Base-by-base conservation (phyloP, 495 filamentous ascomycete genomes). In the Penicillium silybi region DNA sequence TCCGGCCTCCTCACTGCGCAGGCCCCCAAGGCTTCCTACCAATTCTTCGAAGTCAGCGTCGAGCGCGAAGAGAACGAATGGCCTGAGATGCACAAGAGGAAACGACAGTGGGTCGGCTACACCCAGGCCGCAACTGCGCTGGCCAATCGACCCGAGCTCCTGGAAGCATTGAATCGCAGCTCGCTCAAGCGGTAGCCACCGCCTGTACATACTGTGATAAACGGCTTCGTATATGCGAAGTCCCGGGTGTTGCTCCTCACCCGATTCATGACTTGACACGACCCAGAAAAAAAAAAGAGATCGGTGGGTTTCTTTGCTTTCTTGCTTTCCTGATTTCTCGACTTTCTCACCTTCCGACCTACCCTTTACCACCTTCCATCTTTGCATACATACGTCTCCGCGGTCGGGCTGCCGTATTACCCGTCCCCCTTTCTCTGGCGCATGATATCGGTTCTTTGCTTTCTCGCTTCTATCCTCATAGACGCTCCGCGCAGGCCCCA, bases 11-110 rank as follows among this genome's bases (percentile, higher is more conserved):
- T 81, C 50, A 80, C 81, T 44, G 76, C 83, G 55, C 76, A 86
- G 38, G 85, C 85, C 20, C 87, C 88, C 10, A 86, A 85, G 61
- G 83, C 90, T 6, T 75, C 85, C 29, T 96, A 92, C 66, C 87
- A 87, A 45, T 96, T 96, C 70, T 96, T 89, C 66, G 88, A 97
- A 66, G 90, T 84, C 55, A 83, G 76, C 15, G 92, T 97, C 54
- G 80, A 88, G 57, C 82, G 82, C 52, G 86, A 95, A 72, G 89
- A 95, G 67, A 70, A 68, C 8, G 80, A 90, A 46, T 98, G 93
- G 93, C 93, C 93, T 4, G 93, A 98, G 77, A 88, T 82, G 81
- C 80, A 95, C 69, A 96, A 96, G 75, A 80, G 93, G 53, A 83
- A 80, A 66, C 84, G 95, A 47, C 81, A 87, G 65, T 98, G 93